Evolutionary conservation across 2,329 filamentous ascomycete species (phyloP).

Genomic region (Paecilomyces variotii): DNA sequence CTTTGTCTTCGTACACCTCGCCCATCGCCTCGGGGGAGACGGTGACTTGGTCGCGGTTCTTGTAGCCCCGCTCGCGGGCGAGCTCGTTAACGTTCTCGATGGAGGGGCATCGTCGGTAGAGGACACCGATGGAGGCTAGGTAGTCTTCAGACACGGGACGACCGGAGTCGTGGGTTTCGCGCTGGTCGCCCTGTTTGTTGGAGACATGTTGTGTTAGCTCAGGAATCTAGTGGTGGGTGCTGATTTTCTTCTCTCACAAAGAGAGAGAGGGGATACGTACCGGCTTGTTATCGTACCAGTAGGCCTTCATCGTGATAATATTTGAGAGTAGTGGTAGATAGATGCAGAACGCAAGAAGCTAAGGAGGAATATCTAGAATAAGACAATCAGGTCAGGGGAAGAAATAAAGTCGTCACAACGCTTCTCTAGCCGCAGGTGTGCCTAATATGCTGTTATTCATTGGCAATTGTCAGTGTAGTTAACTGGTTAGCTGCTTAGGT

Average conservation of each 20-base stretch:
- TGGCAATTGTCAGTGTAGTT: neutral
- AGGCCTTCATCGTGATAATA: slow-evolving; percentile 53
- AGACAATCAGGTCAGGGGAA: too few species aligned
- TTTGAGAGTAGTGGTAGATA: neutral
- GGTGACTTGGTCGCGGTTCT: slow-evolving; percentile 87
- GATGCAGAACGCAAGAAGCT: too few species aligned
- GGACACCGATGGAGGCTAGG: slow-evolving; percentile 67
- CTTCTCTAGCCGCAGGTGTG: neutral
- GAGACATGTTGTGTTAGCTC: slow-evolving; percentile 7
- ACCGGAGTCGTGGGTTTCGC: slow-evolving; percentile 80
- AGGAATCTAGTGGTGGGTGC: neutral
- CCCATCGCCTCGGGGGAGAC: slow-evolving; percentile 84
- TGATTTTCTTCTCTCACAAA: neutral
- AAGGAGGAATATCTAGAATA: too few species aligned
- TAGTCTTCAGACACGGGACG: slow-evolving; percentile 56
- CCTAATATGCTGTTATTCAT: neutral
- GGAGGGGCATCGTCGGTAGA: slow-evolving; percentile 63
- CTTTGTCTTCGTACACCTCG: slow-evolving; percentile 81
- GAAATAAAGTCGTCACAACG: neutral
- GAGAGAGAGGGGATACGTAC: slow-evolving; percentile 32
- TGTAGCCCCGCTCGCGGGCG: slow-evolving; percentile 70
- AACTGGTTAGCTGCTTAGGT: neutral
- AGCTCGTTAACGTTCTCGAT: slow-evolving; percentile 64
- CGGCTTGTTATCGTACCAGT: slow-evolving; percentile 61
- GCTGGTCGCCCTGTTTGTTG: slow-evolving; percentile 75